Percentiles rank a stretch among this genome's conserved stretches.
Evolutionary conservation across 2,329 filamentous ascomycete species (phyloP).

Genomic region (Cercospora berteroae): DNA sequence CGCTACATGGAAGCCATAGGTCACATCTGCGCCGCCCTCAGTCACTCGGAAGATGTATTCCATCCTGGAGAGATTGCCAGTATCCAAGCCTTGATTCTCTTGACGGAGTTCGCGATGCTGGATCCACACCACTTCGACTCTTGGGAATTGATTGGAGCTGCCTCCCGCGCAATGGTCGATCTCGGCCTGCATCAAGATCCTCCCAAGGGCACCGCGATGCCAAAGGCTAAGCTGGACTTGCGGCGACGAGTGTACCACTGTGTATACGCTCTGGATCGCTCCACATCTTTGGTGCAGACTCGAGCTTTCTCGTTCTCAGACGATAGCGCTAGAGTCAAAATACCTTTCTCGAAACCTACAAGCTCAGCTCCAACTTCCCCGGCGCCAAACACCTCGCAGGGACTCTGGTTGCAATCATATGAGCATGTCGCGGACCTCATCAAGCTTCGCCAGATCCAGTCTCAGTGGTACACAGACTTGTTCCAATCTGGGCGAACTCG

Average conservation of each 20-base stretch:
- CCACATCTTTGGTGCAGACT: slow-evolving; percentile 83
- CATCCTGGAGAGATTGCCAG: slow-evolving; percentile 80
- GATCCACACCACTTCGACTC: slow-evolving; percentile 90
- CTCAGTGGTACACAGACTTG: slow-evolving; percentile 82
- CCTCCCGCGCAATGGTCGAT: slow-evolving; percentile 82
- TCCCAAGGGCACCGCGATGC: slow-evolving; percentile 64
- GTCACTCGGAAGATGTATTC: slow-evolving; percentile 77
- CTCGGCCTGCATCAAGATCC: slow-evolving; percentile 92
- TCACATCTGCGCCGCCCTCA: slow-evolving; percentile 65
- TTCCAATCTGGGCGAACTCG: slow-evolving; percentile 73
- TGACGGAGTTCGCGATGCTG: slow-evolving; percentile 85
- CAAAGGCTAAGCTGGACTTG: slow-evolving; percentile 69
- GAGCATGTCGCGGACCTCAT: slow-evolving; percentile 76
- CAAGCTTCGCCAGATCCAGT: slow-evolving; percentile 79
- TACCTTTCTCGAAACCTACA: slow-evolving; percentile 56
- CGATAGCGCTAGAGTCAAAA: slow-evolving; percentile 77
- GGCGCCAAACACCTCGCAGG: slow-evolving; percentile 29
- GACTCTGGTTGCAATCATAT: slow-evolving; percentile 54
- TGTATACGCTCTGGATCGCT: slow-evolving; percentile 84
- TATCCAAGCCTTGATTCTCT: slow-evolving; percentile 80
- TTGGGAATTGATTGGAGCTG: slow-evolving; percentile 91
- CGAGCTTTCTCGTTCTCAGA: slow-evolving; percentile 92
- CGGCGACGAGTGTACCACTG: slow-evolving; percentile 85
- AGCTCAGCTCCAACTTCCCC: slow-evolving; percentile 28
- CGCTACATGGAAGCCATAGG: slow-evolving; percentile 60